A percentile compares a stretch with the other conserved stretches of the same genome.
Evolutionary conservation across 2,329 filamentous ascomycete genomes (phyloP).

Genomic region (Cercospora sp.): DNA sequence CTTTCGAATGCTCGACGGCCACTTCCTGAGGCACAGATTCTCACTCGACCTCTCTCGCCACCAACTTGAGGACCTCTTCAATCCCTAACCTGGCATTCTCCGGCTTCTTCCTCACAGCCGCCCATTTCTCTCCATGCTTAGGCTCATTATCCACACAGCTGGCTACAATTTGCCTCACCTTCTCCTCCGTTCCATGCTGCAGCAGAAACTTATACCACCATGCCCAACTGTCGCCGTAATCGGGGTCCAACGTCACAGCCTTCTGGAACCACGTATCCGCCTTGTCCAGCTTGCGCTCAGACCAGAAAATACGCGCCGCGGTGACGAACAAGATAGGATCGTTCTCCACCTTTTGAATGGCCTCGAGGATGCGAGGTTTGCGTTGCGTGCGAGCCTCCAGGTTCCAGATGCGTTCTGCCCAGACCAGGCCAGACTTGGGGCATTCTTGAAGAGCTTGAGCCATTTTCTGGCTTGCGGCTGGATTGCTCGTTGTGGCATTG

Average conservation of each 20-base stretch:
- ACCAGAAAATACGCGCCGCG: constrained; percentile 94
- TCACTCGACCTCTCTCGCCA: constrained; percentile 53
- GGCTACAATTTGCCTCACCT: constrained; percentile 76
- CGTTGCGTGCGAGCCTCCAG: constrained; percentile 89
- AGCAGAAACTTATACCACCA: constrained; percentile 95
- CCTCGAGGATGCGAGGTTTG: constrained; percentile 86
- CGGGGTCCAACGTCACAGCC: constrained; percentile 81
- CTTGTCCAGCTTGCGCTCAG: constrained; percentile 86
- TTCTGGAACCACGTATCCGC: constrained; percentile 98
- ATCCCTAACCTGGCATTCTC: constrained; percentile 71
- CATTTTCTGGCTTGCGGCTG: constrained; percentile 89
- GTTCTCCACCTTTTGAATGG: constrained; percentile 95
- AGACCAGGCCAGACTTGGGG: constrained; percentile 81
- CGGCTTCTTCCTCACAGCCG: constrained; percentile 80
- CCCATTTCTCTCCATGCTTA: constrained; percentile 90
- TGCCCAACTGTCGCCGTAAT: constrained; percentile 90
- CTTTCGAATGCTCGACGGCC: not conserved
- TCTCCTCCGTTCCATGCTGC: constrained; percentile 93
- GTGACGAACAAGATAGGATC: constrained; percentile 87
- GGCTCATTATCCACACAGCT: constrained; percentile 86
- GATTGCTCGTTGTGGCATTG: constrained; percentile 24
- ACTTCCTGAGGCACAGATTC: not conserved
- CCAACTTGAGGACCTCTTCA: constrained; percentile 81
- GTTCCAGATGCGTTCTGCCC: constrained; percentile 94
- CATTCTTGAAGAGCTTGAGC: constrained; percentile 89